These are phyloP conservation scores for Sungouiella blattae DNA, from an alignment of 805 yeast species.

Conservation along the genomic window DNA sequence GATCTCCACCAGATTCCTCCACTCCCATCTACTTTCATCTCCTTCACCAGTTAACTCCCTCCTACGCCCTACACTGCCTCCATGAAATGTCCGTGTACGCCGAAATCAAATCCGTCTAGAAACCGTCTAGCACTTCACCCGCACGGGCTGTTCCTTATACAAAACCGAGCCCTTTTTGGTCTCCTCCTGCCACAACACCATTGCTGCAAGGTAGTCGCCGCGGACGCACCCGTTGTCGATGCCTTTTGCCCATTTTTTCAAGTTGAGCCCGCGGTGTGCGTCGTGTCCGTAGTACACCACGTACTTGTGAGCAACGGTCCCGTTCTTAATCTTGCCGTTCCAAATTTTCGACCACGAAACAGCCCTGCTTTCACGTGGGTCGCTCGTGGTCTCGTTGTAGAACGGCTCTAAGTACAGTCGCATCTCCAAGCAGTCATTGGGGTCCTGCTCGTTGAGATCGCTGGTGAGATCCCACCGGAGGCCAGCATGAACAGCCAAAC, in stretches of 20 bases:
- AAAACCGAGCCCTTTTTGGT: slow-evolving; percentile 2
- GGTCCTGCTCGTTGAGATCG: slow-evolving; percentile 52
- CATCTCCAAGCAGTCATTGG: slow-evolving; percentile 64
- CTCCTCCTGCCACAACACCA: slow-evolving; percentile 39
- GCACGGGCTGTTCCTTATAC: slow-evolving; percentile 10
- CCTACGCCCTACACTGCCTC: background rate
- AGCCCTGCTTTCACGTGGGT: slow-evolving; percentile 30
- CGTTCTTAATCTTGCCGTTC: slow-evolving; percentile 41
- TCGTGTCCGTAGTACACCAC: slow-evolving; percentile 86
- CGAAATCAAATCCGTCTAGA: background rate
- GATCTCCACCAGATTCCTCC: background rate
- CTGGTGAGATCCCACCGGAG: slow-evolving; percentile 57
- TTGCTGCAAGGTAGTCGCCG: slow-evolving; percentile 67
- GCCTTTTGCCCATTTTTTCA: slow-evolving; percentile 68
- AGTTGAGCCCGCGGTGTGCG: slow-evolving; percentile 69
- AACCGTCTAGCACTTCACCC: slow-evolving; percentile 8
- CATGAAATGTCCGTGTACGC: background rate
- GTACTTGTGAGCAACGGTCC: slow-evolving; percentile 25
- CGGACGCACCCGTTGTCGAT: slow-evolving; percentile 79
- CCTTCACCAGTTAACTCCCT: too few species aligned
- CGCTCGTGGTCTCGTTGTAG: slow-evolving; percentile 56
- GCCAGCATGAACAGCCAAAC: slow-evolving; percentile 81
- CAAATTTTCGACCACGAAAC: slow-evolving; percentile 59
- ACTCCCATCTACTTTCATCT: background rate
- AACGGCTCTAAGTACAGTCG: slow-evolving; percentile 65